phyloP scores from a whole-genome alignment of 805 yeast genomes.

The Pichia scutulata region DNA sequence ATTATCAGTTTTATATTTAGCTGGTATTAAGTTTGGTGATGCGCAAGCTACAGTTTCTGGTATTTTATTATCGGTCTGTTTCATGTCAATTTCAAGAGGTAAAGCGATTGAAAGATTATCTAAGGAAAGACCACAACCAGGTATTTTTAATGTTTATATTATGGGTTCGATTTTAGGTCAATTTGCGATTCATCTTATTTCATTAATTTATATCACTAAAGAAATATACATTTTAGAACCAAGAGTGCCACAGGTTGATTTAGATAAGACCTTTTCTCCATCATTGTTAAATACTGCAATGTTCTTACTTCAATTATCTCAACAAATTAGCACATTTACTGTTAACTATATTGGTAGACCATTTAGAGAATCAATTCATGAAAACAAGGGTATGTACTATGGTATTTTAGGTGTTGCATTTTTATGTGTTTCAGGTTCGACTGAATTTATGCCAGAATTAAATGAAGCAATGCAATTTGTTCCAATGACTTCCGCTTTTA shows the following conservation, averaged over 20 bases:
- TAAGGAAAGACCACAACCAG: constrained; percentile 93
- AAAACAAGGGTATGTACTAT: constrained; percentile 94
- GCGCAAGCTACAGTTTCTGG: constrained; percentile 98
- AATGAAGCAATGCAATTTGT: constrained; percentile 91
- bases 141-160: constrained; percentile 88
- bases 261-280: constrained; percentile 83
- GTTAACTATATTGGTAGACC: constrained; percentile 97
- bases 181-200: constrained; percentile 82
- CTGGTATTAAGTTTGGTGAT: constrained; percentile 97
- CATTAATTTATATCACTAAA: constrained; percentile 73
- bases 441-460: constrained; percentile 90
- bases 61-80: constrained; percentile 82
- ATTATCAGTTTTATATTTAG: constrained; percentile 83
- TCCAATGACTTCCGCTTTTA: constrained; percentile 70
- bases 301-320: constrained; percentile 87
- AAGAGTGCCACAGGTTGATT: constrained; percentile 80
- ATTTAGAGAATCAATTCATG: constrained; percentile 82
- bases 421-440: constrained; percentile 82
- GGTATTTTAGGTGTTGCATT: constrained; percentile 89
- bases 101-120: constrained; percentile 83
- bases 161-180: constrained; percentile 98
- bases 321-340: constrained; percentile 95
- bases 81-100: constrained; percentile 91
- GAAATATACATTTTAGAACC: constrained; percentile 89
- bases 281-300: constrained; percentile 93